These are phyloP conservation scores for Styphnolobium japonicum DNA, from an alignment of 306 rosid genomes.

Conservation along the genomic window DNA sequence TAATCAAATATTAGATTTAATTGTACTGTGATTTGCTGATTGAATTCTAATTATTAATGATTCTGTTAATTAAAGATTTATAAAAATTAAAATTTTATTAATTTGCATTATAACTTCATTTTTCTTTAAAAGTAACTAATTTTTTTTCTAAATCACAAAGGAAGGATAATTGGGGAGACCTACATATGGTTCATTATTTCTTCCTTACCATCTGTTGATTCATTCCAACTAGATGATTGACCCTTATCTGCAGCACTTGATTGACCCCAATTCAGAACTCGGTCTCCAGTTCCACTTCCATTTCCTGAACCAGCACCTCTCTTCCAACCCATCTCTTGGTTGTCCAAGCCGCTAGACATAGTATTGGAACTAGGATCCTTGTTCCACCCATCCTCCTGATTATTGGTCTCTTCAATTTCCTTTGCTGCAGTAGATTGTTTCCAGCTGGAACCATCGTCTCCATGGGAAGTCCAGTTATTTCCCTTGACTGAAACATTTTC, in stretches of 20 bases:
- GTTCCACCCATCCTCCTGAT: conserved; percentile 30
- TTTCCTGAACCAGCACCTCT: neutral
- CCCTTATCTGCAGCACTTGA: conserved; percentile 35
- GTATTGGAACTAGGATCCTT: conserved; percentile 23
- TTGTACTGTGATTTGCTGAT: neutral
- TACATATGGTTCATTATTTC: neutral
- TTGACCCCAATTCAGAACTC: conserved; percentile 19
- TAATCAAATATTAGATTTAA: neutral
- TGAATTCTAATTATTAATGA: neutral
- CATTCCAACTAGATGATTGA: conserved; percentile 43
- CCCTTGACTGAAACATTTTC: conserved; percentile 2
- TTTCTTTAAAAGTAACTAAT: neutral
- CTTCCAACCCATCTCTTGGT: conserved; percentile 24
- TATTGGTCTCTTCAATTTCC: conserved; percentile 7
- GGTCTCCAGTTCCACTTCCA: conserved; percentile 11
- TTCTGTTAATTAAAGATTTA: neutral
- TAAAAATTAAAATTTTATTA: neutral
- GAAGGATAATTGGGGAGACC: neutral
- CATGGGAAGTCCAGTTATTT: conserved; percentile 29
- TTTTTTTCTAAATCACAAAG: neutral
- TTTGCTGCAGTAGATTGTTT: neutral
- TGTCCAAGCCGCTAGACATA: neutral
- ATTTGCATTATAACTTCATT: neutral
- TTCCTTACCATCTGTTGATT: conserved; percentile 35
- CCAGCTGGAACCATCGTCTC: conserved; percentile 31